phyloP scores from a whole-genome alignment of 306 rosid species.

The Quercus agrifolia region DNA sequence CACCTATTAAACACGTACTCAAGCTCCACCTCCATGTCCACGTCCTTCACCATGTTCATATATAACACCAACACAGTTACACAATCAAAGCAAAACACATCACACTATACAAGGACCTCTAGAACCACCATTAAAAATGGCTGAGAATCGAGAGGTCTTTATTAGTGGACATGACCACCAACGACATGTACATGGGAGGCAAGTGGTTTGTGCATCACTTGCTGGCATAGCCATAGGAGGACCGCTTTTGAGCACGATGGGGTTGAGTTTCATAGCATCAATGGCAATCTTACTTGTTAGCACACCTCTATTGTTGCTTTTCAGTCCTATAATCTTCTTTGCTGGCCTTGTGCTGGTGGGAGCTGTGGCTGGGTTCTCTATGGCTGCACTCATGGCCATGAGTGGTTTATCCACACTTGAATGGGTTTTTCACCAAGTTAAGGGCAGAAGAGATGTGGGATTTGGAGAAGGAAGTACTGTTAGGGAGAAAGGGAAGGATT shows the following conservation, averaged over 20 bases:
- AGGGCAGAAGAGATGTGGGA: background rate
- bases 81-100: background rate
- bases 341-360: constrained; percentile 5
- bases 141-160: background rate
- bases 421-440: constrained; percentile 10
- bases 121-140: background rate
- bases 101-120: too few relatives aligned
- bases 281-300: constrained; percentile 15
- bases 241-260: constrained; percentile 24
- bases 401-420: background rate
- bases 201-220: background rate
- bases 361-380: background rate
- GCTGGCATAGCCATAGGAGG: constrained; percentile 20
- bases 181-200: background rate
- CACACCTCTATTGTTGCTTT: constrained; percentile 22
- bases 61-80: background rate
- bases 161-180: background rate
- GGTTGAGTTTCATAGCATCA: constrained; percentile 26
- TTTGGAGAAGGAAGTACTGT: background rate
- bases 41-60: background rate
- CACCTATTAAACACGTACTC: background rate
- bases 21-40: background rate
- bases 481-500: background rate
- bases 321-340: constrained; percentile 16
- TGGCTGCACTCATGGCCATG: constrained; percentile 14